phyloP scores from a whole-genome alignment of 805 yeast genomes.

The Wickerhamia fluorescens region DNA sequence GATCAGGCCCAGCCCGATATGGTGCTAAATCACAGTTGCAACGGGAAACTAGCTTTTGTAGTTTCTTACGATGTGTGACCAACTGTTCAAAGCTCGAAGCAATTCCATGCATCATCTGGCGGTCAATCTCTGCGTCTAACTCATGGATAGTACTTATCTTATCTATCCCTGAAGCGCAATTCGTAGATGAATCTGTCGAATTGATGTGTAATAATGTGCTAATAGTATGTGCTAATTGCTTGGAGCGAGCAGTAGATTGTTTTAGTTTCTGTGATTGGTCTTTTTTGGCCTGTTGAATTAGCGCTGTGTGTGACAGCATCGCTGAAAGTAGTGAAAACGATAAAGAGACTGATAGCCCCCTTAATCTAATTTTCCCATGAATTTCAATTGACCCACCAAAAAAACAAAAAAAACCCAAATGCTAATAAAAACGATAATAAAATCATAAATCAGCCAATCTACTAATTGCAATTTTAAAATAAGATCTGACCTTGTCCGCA shows the following conservation, averaged over 20 bases:
- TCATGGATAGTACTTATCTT: constrained; percentile 37
- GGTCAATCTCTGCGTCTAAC: constrained; percentile 29
- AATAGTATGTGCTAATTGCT: constrained; percentile 19
- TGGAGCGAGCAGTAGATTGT: constrained; percentile 19
- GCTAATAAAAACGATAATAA: no score
- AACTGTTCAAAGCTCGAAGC: constrained; percentile 13
- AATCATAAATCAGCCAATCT: no score
- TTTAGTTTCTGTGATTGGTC: constrained; percentile 21
- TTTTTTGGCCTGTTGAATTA: constrained; percentile 28
- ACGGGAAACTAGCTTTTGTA: no score
- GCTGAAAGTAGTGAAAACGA: no score
- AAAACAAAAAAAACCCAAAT: no score
- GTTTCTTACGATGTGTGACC: no score
- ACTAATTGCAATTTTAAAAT: no score
- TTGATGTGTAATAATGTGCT: constrained; percentile 18
- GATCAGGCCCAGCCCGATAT: constrained; percentile 2
- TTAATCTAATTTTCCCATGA: no score
- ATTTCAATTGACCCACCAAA: no score
- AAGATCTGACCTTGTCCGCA: no score
- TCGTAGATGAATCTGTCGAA: constrained; percentile 16
- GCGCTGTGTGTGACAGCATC: constrained; percentile 17
- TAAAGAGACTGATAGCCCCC: no score
- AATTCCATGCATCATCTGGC: constrained; percentile 29
- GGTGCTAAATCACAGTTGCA: no score
- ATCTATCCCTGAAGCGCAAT: constrained; percentile 5